phyloP scores from a whole-genome alignment of 2,329 filamentous ascomycete genomes.

The Fusarium abutilonis region DNA sequence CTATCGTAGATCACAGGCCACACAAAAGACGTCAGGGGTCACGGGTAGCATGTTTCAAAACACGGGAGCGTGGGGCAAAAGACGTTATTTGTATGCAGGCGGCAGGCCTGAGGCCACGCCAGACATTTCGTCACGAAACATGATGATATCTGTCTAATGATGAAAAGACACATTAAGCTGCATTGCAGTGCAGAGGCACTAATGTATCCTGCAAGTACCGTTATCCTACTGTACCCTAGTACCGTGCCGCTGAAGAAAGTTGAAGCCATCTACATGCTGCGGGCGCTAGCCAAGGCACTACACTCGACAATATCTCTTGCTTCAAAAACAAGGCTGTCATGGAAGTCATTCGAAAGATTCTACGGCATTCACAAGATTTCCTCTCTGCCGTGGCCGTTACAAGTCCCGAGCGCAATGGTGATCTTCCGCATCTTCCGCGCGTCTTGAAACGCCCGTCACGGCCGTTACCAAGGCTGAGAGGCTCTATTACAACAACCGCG shows the following conservation, averaged over 20 bases:
- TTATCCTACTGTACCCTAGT: background rate
- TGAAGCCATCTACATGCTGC: conserved; percentile 10
- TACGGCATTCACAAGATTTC: background rate
- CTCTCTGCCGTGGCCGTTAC: conserved; percentile 5
- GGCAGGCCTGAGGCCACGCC: no score
- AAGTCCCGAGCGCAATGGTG: conserved; percentile 7
- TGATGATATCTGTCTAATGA: conserved; percentile 5
- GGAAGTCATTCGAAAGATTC: conserved; percentile 10
- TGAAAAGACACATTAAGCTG: background rate
- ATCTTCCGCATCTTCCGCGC: conserved; percentile 23
- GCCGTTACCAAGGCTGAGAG: background rate
- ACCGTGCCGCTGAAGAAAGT: background rate
- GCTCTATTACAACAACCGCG: background rate
- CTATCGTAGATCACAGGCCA: conserved; percentile 27
- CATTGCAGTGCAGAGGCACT: conserved; percentile 1
- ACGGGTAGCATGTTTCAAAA: conserved; percentile 33
- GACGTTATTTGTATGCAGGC: conserved; percentile 6
- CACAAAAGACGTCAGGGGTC: conserved; percentile 29
- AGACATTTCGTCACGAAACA: conserved; percentile 21
- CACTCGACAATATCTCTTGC: conserved; percentile 2
- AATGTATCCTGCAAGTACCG: conserved; percentile 3
- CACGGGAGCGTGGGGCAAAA: conserved; percentile 13
- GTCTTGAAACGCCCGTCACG: background rate
- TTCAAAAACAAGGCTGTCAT: background rate
- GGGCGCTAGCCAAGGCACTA: conserved; percentile 1